Conservation (phyloP, 371 early-diverging fungal species). For the Dichotomocladium elegans region DNA sequence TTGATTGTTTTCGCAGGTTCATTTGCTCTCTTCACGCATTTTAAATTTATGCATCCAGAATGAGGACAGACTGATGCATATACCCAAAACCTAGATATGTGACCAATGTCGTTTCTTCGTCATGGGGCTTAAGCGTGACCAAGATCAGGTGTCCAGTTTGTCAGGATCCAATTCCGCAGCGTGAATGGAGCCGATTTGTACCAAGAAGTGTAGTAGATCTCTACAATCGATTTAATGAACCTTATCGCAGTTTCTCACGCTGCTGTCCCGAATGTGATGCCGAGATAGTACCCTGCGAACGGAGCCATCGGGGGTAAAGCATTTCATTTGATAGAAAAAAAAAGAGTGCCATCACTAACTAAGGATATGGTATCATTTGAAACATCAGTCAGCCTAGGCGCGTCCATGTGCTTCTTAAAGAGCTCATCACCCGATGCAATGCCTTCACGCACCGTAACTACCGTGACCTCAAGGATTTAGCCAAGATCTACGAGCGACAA, state of each 20-base stretch:
- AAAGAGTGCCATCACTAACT: neutral
- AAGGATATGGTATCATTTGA: too few species aligned
- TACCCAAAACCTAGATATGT: conserved; percentile 45
- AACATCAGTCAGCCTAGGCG: neutral
- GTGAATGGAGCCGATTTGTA: conserved; percentile 60
- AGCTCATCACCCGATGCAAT: neutral
- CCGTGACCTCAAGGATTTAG: conserved; percentile 1
- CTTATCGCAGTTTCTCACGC: conserved; percentile 59
- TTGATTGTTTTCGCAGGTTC: conserved; percentile 61
- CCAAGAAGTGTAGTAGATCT: conserved; percentile 34
- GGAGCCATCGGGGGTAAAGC: neutral
- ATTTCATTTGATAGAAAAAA: neutral
- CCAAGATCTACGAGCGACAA: conserved; percentile 15
- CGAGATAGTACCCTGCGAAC: conserved; percentile 45
- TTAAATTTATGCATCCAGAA: neutral
- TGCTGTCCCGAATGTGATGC: conserved; percentile 61
- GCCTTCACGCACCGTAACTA: neutral
- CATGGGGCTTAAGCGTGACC: conserved; percentile 66
- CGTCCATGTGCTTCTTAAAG: neutral
- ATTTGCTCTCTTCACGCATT: neutral
- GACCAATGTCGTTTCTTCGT: conserved; percentile 61
- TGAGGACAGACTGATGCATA: neutral
- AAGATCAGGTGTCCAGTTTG: conserved; percentile 61
- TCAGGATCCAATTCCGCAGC: conserved; percentile 47
- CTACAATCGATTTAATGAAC: conserved; percentile 60